Percentiles rank a stretch among this genome's conserved stretches.
Evolutionary conservation across 495 filamentous ascomycete genomes (phyloP).

Genomic region (Podospora anserina): DNA sequence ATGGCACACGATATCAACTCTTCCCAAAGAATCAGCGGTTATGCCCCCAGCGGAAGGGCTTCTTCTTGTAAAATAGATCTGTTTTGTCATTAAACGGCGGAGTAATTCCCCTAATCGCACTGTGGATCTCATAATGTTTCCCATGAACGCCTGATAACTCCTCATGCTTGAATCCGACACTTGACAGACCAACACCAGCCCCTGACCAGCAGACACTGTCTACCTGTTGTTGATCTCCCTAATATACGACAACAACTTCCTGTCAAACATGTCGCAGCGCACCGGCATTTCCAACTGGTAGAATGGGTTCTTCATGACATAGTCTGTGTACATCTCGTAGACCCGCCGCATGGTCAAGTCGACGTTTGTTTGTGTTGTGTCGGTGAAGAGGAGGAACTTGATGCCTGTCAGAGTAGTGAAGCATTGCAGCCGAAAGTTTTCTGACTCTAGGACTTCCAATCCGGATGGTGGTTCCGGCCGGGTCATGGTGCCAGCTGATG

Average conservation of each 20-base stretch:
- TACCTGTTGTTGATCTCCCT: slow-evolving; percentile 55
- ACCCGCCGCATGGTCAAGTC: slow-evolving; percentile 76
- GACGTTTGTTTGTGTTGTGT: slow-evolving; percentile 83
- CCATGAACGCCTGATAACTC: slow-evolving; percentile 26
- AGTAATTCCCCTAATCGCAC: slow-evolving; percentile 9
- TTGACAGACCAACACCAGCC: neutral
- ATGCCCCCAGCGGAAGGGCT: neutral
- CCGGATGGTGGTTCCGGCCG: slow-evolving; percentile 62
- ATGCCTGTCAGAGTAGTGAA: slow-evolving; percentile 92
- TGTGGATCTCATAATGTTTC: neutral
- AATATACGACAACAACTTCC: slow-evolving; percentile 72
- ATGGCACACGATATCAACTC: neutral
- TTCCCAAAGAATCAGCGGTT: neutral
- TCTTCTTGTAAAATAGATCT: neutral
- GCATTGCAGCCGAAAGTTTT: slow-evolving; percentile 89
- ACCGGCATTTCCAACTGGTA: slow-evolving; percentile 98
- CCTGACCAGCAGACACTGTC: neutral
- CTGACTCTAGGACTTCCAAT: slow-evolving; percentile 85
- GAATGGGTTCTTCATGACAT: slow-evolving; percentile 99
- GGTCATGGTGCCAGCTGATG: slow-evolving; percentile 48
- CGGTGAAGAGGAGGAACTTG: slow-evolving; percentile 94
- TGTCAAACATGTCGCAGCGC: slow-evolving; percentile 88
- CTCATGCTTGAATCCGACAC: neutral
- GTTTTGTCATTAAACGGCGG: neutral
- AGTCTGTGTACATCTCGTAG: slow-evolving; percentile 95